phyloP scores from a whole-genome alignment of 495 filamentous ascomycete genomes.

The Polyplosphaeria fusca region DNA sequence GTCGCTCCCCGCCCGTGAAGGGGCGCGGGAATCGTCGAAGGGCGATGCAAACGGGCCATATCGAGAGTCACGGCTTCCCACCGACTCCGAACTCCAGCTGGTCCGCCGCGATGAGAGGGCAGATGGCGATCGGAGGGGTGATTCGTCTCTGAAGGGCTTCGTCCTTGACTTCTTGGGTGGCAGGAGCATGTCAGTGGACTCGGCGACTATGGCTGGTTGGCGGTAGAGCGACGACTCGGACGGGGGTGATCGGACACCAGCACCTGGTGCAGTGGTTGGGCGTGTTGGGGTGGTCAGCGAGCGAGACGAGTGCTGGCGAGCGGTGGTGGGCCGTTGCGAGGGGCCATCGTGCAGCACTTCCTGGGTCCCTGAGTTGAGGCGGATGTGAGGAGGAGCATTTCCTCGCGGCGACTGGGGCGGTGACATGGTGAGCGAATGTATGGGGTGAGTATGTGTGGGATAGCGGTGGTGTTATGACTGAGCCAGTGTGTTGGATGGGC shows the following conservation, averaged over 20 bases:
- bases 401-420: conserved; percentile 35
- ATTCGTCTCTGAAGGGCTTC: conserved; percentile 48
- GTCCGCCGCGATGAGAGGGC: conserved; percentile 57
- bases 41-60: conserved; percentile 51
- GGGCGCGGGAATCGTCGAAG: conserved; percentile 58
- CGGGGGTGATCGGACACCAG: conserved; percentile 10
- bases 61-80: conserved; percentile 52
- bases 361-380: conserved; percentile 57
- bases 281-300: conserved; percentile 42
- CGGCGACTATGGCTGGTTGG: conserved; percentile 38
- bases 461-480: conserved; percentile 11
- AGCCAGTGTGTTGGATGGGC: conserved; percentile 24
- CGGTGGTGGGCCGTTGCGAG: conserved; percentile 39
- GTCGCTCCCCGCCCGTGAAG: conserved; percentile 61
- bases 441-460: conserved; percentile 22
- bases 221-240: conserved; percentile 39
- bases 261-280: conserved; percentile 35
- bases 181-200: conserved; percentile 60
- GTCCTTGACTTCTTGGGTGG: conserved; percentile 49
- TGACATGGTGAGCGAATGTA: conserved; percentile 33
- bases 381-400: conserved; percentile 52
- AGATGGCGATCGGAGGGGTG: conserved; percentile 45
- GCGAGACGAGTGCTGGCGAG: conserved; percentile 40
- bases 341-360: conserved; percentile 47
- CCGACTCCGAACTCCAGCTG: conserved; percentile 59